Conservation (phyloP, 2,329 filamentous ascomycete species). For the Knoxdaviesia proteae region DNA sequence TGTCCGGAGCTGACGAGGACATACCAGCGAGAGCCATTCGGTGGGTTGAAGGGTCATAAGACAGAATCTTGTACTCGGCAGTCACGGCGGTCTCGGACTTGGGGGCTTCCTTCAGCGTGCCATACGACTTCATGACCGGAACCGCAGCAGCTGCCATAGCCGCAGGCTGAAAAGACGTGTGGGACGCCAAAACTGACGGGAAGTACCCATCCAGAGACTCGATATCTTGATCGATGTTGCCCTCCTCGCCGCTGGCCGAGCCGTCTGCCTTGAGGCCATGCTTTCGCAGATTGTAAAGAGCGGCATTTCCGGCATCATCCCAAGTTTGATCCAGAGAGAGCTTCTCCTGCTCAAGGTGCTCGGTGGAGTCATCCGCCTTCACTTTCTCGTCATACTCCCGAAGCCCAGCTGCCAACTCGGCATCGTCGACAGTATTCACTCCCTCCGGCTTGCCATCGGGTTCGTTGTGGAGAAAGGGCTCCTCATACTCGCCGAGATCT, state of each 20-base stretch:
- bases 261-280: not conserved
- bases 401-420: conserved; percentile 1
- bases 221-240: too few relatives aligned
- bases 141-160: too few relatives aligned
- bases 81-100: conserved; percentile 3
- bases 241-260: too few relatives aligned
- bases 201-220: too few relatives aligned
- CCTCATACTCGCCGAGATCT: conserved; percentile 14
- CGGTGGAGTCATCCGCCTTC: conserved; percentile 6
- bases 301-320: not conserved
- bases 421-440: conserved; percentile 8
- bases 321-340: not conserved
- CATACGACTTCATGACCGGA: conserved; percentile 16
- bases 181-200: too few relatives aligned
- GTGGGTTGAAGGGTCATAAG: conserved; percentile 39
- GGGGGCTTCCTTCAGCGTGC: conserved; percentile 1
- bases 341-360: not conserved
- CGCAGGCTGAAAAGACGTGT: too few relatives aligned
- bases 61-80: conserved; percentile 39
- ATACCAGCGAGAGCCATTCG: conserved; percentile 38
- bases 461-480: conserved; percentile 5
- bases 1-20: conserved; percentile 28
- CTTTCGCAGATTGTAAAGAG: too few relatives aligned
- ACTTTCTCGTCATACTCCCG: conserved; percentile 2
- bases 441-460: conserved; percentile 10